phyloP scores from a whole-genome alignment of 1,139 yeast species.

The Petasospora fabianii region DNA sequence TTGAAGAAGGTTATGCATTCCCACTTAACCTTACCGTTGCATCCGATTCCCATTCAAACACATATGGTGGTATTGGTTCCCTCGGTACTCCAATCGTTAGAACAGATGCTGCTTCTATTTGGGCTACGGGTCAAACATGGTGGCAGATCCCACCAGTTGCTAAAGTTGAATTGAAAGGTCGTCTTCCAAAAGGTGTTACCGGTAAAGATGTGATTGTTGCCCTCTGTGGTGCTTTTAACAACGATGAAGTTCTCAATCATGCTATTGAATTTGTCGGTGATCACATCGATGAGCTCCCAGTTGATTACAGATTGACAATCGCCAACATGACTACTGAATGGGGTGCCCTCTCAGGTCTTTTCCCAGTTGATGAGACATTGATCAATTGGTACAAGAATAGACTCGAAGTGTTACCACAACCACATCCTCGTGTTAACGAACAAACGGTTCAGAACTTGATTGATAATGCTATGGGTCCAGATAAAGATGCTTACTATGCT shows the following conservation, averaged over 20 bases:
- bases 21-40: slow-evolving; percentile 94
- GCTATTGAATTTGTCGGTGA: slow-evolving; percentile 96
- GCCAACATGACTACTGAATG: slow-evolving; percentile 99
- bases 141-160: slow-evolving; percentile 99
- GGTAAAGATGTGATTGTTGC: slow-evolving; percentile 98
- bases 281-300: slow-evolving; percentile 66
- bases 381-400: slow-evolving; percentile 75
- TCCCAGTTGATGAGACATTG: slow-evolving; percentile 84
- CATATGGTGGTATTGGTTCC: slow-evolving; percentile 95
- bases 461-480: slow-evolving; percentile 50
- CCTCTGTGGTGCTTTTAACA: slow-evolving; percentile 89
- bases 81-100: slow-evolving; percentile 97
- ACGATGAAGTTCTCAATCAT: slow-evolving; percentile 94
- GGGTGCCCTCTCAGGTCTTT: slow-evolving; percentile 97
- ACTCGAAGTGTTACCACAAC: slow-evolving; percentile 60
- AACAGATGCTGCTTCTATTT: slow-evolving; percentile 97
- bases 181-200: slow-evolving; percentile 79
- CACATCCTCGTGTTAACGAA: slow-evolving; percentile 81
- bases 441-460: slow-evolving; percentile 50
- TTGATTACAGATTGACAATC: slow-evolving; percentile 91
- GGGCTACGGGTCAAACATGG: slow-evolving; percentile 99
- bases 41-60: slow-evolving; percentile 95
- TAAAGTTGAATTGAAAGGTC: slow-evolving; percentile 79
- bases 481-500: slow-evolving; percentile 78
- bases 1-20: slow-evolving; percentile 97